These are phyloP conservation scores for Ramalina intermedia DNA, from an alignment of 495 filamentous ascomycete genomes.

Conservation along the genomic window DNA sequence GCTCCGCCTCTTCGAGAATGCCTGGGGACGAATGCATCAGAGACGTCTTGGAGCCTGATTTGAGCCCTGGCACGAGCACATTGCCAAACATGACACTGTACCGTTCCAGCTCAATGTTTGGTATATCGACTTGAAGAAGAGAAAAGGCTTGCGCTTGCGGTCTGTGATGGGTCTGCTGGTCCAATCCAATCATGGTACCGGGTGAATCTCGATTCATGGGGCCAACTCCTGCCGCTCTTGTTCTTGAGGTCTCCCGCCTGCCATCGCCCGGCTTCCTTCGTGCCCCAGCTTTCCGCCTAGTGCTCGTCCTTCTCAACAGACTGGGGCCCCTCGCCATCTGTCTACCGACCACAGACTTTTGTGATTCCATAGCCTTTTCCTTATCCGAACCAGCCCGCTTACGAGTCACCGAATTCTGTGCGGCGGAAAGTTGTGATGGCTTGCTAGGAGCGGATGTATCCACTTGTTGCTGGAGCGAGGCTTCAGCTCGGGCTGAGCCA, in stretches of 20 bases:
- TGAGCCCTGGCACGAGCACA: constrained; percentile 37
- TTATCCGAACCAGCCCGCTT: constrained; percentile 10
- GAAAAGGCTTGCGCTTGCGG: constrained; percentile 3
- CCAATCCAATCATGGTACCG: background rate
- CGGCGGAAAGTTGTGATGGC: background rate
- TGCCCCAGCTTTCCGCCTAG: background rate
- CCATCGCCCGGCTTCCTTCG: background rate
- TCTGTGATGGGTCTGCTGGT: background rate
- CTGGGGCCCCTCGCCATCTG: background rate
- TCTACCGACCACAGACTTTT: background rate
- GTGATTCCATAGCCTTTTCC: constrained; percentile 6
- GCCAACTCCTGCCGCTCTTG: too few species aligned
- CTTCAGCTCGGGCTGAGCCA: constrained; percentile 16
- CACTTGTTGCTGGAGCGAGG: constrained; percentile 20
- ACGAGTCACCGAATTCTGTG: constrained; percentile 4
- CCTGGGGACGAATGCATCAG: constrained; percentile 19
- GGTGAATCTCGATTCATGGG: too few species aligned
- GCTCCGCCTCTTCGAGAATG: constrained; percentile 48
- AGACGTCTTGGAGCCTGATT: background rate
- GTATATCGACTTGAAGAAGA: constrained; percentile 64
- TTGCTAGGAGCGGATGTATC: background rate
- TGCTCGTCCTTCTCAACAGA: constrained; percentile 1
- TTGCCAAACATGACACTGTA: constrained; percentile 92
- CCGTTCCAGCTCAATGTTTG: constrained; percentile 63
- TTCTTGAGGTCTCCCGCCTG: background rate